phyloP scores from a whole-genome alignment of 2,329 filamentous ascomycete genomes.

The Fusarium sp. region DNA sequence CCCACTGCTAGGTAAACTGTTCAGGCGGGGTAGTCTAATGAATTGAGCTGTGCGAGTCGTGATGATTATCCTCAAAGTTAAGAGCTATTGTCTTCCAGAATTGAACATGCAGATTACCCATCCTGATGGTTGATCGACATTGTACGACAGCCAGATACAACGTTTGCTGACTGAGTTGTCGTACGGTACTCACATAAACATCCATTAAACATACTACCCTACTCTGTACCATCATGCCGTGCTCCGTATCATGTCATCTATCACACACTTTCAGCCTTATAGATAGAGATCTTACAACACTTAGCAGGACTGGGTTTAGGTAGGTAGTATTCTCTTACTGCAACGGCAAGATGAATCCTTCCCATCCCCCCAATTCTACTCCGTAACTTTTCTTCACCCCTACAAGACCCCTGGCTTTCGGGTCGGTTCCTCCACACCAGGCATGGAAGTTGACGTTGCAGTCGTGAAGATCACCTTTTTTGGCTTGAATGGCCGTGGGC shows the following conservation, averaged over 20 bases:
- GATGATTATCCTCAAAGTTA: background rate
- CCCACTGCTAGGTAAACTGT: background rate
- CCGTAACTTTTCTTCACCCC: background rate
- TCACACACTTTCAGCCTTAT: background rate
- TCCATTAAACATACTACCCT: background rate
- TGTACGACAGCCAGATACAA: background rate
- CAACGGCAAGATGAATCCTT: background rate
- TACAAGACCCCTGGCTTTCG: conserved; percentile 6
- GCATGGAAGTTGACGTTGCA: conserved; percentile 13
- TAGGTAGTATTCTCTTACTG: background rate
- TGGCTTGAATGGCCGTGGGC: conserved; percentile 6
- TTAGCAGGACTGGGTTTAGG: background rate
- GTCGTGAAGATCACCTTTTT: conserved; percentile 17
- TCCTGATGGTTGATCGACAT: background rate
- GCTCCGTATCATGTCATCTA: background rate
- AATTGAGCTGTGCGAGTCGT: background rate
- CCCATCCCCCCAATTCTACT: background rate
- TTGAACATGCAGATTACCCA: background rate
- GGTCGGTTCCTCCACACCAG: conserved; percentile 23
- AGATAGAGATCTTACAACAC: conserved; percentile 1
- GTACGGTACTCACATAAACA: background rate
- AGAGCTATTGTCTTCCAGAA: background rate
- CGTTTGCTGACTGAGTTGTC: background rate
- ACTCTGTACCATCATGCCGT: background rate
- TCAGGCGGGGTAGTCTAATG: conserved; percentile 17